A percentile compares a stretch with the other conserved stretches of the same genome.
These are phyloP conservation scores for Diutina scorzettiae DNA, from an alignment of 1,139 yeast species.

Conservation along the genomic window DNA sequence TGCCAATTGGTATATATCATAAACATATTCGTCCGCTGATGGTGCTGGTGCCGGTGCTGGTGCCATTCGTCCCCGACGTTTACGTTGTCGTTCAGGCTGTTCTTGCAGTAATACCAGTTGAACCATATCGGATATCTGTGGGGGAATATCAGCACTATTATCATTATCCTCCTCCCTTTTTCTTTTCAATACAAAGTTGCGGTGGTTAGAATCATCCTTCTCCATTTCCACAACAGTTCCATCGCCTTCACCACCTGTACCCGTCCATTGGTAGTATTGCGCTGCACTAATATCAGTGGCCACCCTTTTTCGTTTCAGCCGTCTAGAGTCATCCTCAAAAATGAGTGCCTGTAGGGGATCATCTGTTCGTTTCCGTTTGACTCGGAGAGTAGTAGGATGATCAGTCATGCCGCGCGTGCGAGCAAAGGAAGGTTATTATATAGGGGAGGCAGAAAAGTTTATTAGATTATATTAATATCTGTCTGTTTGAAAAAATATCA, in stretches of 20 bases:
- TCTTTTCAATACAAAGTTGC: too few relatives aligned
- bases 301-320: conserved; percentile 17
- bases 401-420: background rate
- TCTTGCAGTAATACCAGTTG: conserved; percentile 11
- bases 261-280: too few relatives aligned
- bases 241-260: too few relatives aligned
- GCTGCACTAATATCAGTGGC: too few relatives aligned
- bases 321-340: conserved; percentile 25
- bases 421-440: background rate
- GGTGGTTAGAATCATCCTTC: too few relatives aligned
- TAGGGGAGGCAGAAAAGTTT: too few relatives aligned
- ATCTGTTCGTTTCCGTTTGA: conserved; percentile 75
- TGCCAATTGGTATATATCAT: conserved; percentile 59
- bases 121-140: conserved; percentile 58
- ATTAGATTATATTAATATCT: too few relatives aligned
- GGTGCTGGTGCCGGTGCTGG: conserved; percentile 6
- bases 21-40: conserved; percentile 64
- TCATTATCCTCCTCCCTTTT: too few relatives aligned
- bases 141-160: background rate
- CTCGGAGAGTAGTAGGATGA: conserved; percentile 38
- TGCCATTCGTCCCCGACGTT: conserved; percentile 1
- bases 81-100: background rate
- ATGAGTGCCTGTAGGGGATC: conserved; percentile 77
- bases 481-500: too few relatives aligned
- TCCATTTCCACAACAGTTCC: too few relatives aligned